Percentiles rank a stretch among this genome's conserved stretches.
Conservation (phyloP, 805 yeast species). For the Candida nitratophila region DNA sequence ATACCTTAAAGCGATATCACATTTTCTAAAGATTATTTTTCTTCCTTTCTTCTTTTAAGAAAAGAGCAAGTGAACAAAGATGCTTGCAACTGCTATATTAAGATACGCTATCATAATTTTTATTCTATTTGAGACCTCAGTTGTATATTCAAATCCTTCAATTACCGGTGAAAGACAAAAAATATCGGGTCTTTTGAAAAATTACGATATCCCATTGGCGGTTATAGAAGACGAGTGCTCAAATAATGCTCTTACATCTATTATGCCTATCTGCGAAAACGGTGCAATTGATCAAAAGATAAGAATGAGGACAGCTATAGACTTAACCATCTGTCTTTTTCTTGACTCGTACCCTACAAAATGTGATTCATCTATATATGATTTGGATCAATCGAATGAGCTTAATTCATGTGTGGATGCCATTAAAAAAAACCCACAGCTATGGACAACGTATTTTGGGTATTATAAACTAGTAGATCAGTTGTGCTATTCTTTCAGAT, state of each 20-base stretch:
- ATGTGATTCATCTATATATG: neutral
- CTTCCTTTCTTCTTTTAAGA: no score
- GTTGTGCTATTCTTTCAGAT: slow-evolving; percentile 2
- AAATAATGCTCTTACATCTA: neutral
- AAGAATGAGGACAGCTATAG: neutral
- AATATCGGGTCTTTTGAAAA: neutral
- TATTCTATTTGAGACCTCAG: neutral
- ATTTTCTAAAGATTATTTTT: no score
- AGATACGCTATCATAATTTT: neutral
- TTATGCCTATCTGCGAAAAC: neutral
- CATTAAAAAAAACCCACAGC: slow-evolving; percentile 2
- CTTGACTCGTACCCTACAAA: neutral
- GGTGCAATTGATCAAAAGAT: neutral
- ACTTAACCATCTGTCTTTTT: neutral
- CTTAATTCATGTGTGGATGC: slow-evolving; percentile 6
- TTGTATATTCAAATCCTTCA: neutral
- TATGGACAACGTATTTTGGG: slow-evolving; percentile 18
- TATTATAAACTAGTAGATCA: slow-evolving; percentile 8
- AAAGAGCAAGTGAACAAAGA: no score
- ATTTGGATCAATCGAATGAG: neutral
- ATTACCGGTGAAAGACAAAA: neutral
- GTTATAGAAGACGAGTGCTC: neutral
- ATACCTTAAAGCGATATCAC: no score
- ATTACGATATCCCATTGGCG: neutral
- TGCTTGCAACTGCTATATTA: neutral